Conservation (phyloP, 257 asterid species). For the Mitragyna speciosa region DNA sequence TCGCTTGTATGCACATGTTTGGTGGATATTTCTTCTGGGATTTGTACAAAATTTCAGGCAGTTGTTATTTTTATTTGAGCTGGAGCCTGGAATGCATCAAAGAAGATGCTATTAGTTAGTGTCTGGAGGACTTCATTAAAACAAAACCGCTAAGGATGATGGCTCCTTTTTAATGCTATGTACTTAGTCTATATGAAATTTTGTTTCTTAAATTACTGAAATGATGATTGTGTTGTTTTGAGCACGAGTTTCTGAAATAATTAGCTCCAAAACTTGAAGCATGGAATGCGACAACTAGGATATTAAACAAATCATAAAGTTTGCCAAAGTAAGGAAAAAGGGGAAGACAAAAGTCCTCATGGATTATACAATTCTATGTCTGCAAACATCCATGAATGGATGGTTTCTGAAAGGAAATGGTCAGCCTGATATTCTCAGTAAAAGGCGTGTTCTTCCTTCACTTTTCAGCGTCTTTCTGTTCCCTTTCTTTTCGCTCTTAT, state of each 20-base stretch:
- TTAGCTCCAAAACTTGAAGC: neutral
- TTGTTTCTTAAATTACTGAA: neutral
- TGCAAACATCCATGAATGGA: neutral
- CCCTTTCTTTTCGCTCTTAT: neutral
- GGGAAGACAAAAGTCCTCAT: neutral
- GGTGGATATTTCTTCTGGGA: neutral
- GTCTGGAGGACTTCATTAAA: neutral
- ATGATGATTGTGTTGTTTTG: neutral
- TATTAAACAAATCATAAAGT: neutral
- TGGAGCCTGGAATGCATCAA: neutral
- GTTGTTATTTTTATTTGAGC: neutral
- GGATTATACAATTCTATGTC: neutral
- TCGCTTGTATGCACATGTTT: neutral
- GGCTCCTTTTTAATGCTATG: neutral
- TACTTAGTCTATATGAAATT: neutral
- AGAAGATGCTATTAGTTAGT: neutral
- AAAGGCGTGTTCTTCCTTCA: neutral
- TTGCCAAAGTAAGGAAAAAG: neutral
- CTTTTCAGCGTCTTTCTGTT: neutral
- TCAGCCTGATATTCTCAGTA: neutral
- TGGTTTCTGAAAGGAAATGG: conserved; percentile 1
- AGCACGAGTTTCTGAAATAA: neutral
- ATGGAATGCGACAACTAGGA: neutral
- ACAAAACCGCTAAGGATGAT: neutral
- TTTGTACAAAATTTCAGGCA: too few relatives aligned